Percentiles rank a stretch among this genome's conserved stretches.
phyloP scores from a whole-genome alignment of 345 rosid species.

The Firmiana major region DNA sequence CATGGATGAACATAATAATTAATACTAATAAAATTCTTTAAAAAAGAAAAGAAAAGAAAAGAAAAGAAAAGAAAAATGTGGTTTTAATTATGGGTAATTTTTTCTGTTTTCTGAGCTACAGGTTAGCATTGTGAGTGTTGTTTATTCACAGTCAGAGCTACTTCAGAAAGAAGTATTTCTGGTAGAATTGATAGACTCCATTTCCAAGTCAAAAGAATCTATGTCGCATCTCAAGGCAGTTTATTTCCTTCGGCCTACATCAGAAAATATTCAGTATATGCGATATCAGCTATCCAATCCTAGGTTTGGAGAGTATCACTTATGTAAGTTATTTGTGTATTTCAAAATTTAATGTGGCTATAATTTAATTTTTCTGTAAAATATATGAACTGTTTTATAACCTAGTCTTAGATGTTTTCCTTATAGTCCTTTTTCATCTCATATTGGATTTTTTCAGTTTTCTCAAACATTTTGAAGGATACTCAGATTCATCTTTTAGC shows the following conservation, averaged over 20 bases:
- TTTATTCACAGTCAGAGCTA: constrained; percentile 87
- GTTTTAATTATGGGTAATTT: constrained; percentile 6
- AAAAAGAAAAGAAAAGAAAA: not conserved
- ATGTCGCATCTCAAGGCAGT: constrained; percentile 97
- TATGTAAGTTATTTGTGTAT: constrained; percentile 47
- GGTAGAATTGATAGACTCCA: constrained; percentile 87
- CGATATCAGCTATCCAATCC: constrained; percentile 78
- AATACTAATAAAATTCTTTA: not conserved
- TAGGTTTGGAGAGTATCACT: constrained; percentile 88
- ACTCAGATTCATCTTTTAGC: constrained; percentile 96
- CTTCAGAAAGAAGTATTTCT: constrained; percentile 94
- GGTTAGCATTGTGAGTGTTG: constrained; percentile 92
- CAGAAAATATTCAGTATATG: constrained; percentile 80
- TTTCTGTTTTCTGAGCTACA: constrained; percentile 26
- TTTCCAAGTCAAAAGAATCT: constrained; percentile 72
- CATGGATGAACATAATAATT: not conserved
- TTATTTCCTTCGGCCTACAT: constrained; percentile 80
- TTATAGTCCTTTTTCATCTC: not conserved
- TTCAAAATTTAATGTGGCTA: not conserved
- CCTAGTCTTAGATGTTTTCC: not conserved
- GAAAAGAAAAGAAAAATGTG: not conserved
- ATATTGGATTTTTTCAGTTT: constrained; percentile 53
- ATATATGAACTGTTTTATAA: not conserved
- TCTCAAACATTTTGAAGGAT: constrained; percentile 93
- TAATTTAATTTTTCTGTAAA: not conserved